Evolutionary conservation across 1,284 basidiomycete genomes (phyloP).

Genomic region (Puccinia polysora): DNA sequence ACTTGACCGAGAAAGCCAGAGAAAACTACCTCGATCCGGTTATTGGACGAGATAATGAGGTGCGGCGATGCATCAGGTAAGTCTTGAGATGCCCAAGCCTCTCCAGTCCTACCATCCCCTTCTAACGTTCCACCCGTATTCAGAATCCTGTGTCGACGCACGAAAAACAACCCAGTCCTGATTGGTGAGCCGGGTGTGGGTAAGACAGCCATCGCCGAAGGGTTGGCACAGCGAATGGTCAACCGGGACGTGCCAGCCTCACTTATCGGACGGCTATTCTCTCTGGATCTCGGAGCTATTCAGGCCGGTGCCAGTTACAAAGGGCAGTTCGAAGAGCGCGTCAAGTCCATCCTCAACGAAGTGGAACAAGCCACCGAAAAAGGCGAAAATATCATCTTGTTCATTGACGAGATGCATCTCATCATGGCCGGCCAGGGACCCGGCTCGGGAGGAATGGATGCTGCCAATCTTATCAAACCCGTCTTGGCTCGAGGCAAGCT

Average conservation of each 20-base stretch:
- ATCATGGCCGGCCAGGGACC: slow-evolving; percentile 74
- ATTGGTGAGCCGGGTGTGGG: slow-evolving; percentile 92
- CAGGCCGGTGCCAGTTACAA: slow-evolving; percentile 89
- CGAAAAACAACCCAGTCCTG: slow-evolving; percentile 86
- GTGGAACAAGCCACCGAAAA: slow-evolving; percentile 84
- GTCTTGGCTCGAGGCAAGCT: slow-evolving; percentile 74
- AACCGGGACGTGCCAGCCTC: slow-evolving; percentile 90
- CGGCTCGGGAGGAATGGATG: slow-evolving; percentile 52
- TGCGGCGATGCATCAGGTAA: slow-evolving; percentile 62
- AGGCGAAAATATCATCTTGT: slow-evolving; percentile 80
- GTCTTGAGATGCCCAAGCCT: too few relatives aligned
- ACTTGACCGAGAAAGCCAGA: slow-evolving; percentile 60
- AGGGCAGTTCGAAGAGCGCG: slow-evolving; percentile 94
- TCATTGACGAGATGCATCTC: slow-evolving; percentile 72
- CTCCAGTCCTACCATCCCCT: neutral
- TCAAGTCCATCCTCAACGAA: slow-evolving; percentile 72
- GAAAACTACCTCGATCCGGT: slow-evolving; percentile 60
- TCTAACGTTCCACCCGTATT: neutral
- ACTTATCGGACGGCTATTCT: slow-evolving; percentile 65
- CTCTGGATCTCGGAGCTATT: slow-evolving; percentile 83
- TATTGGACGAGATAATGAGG: slow-evolving; percentile 59
- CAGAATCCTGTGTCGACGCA: slow-evolving; percentile 57
- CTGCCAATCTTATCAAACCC: slow-evolving; percentile 65
- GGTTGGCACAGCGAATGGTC: slow-evolving; percentile 90
- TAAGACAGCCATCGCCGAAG: slow-evolving; percentile 90